phyloP scores from a whole-genome alignment of 2,329 filamentous ascomycete genomes.

The Trichoderma sp. region DNA sequence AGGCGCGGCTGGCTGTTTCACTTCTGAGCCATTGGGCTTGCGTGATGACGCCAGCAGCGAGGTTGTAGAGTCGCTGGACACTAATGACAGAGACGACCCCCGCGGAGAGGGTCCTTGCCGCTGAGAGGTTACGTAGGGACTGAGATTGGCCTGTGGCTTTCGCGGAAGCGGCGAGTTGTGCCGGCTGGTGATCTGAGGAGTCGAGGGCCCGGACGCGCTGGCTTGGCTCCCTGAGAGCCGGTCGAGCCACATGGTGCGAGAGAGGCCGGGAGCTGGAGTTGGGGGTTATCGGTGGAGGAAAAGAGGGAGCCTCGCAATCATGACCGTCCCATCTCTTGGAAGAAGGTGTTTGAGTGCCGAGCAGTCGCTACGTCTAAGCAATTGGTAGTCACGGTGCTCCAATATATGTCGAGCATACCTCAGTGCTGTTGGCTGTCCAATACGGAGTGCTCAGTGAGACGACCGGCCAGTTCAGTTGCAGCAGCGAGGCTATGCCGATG shows the following conservation, averaged over 20 bases:
- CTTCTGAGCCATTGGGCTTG: conserved; percentile 65
- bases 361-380: not conserved
- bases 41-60: conserved; percentile 70
- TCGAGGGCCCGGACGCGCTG: conserved; percentile 58
- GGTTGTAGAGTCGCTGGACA: conserved; percentile 72
- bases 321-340: conserved; percentile 13
- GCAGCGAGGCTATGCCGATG: conserved; percentile 10
- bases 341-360: not conserved
- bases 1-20: conserved; percentile 59
- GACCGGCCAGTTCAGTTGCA: not conserved
- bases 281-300: conserved; percentile 4
- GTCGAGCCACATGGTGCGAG: conserved; percentile 79
- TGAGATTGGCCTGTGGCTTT: conserved; percentile 67
- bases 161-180: conserved; percentile 71
- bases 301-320: conserved; percentile 5
- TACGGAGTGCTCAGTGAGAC: not conserved
- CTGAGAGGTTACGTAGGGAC: conserved; percentile 67
- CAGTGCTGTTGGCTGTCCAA: not conserved
- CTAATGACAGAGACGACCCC: conserved; percentile 77
- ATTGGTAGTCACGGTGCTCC: not conserved
- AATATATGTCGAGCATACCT: not conserved
- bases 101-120: conserved; percentile 69
- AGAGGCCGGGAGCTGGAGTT: conserved; percentile 1
- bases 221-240: conserved; percentile 71
- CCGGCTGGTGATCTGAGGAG: conserved; percentile 64